A percentile compares a stretch with the other conserved stretches of the same genome.
Evolutionary conservation across 768 basidiomycete genomes (phyloP).

Genomic region (Mrakia frigida): DNA sequence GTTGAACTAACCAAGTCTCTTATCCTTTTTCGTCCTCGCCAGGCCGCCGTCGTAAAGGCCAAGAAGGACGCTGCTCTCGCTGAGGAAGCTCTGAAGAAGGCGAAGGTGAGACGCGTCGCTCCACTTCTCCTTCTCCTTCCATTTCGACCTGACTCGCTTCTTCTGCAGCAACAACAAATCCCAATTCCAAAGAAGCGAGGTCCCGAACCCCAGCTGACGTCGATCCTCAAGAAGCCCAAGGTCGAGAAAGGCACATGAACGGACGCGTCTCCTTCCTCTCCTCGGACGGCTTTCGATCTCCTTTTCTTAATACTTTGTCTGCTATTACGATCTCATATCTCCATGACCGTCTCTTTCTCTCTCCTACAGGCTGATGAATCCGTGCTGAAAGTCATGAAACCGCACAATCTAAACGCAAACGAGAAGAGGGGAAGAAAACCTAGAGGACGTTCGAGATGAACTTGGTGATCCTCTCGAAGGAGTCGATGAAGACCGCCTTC

Average conservation of each 20-base stretch:
- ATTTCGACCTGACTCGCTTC: too few species aligned
- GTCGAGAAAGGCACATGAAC: background rate
- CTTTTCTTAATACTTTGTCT: too few species aligned
- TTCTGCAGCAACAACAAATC: background rate
- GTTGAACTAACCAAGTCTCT: background rate
- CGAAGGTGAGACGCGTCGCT: too few species aligned
- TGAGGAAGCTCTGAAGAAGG: too few species aligned
- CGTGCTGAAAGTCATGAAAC: background rate
- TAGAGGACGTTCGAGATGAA: slow-evolving; percentile 14
- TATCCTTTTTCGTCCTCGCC: background rate
- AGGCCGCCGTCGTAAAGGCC: background rate
- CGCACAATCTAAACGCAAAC: background rate
- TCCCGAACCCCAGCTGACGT: background rate
- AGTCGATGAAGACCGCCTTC: slow-evolving; percentile 5
- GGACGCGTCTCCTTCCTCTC: background rate
- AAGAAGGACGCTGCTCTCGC: too few species aligned
- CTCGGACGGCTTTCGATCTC: background rate
- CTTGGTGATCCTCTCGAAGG: slow-evolving; percentile 9
- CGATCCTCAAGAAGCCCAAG: background rate
- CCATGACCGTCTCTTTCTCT: background rate
- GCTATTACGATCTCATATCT: background rate
- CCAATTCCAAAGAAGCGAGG: background rate
- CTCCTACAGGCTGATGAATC: background rate
- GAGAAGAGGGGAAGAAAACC: too few species aligned
- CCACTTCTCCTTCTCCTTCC: too few species aligned